Evolutionary conservation across 345 rosid genomes (phyloP).

Genomic region (Murraya koenigii): DNA sequence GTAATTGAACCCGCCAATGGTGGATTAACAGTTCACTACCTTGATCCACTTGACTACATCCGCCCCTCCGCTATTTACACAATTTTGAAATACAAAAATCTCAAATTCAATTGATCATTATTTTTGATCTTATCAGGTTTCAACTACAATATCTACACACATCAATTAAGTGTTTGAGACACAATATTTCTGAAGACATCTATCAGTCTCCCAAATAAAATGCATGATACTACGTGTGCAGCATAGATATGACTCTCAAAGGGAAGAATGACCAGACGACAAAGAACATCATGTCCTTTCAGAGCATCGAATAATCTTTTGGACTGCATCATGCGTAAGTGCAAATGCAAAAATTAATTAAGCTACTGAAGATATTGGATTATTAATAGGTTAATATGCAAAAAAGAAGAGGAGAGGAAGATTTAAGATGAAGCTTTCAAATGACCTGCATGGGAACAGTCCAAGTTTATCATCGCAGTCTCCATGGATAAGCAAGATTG

Average conservation of each 20-base stretch:
- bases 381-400: background rate
- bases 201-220: conserved; percentile 94
- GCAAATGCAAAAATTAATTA: conserved; percentile 11
- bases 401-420: background rate
- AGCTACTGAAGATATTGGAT: conserved; percentile 3
- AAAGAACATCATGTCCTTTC: conserved; percentile 90
- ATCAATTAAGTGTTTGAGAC: conserved; percentile 37
- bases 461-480: conserved; percentile 97
- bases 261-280: conserved; percentile 91
- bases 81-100: too few species aligned
- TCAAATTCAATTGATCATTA: rapidly evolving
- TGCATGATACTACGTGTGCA: conserved; percentile 97
- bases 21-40: too few species aligned
- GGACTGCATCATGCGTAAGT: conserved; percentile 49
- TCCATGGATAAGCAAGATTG: conserved; percentile 93
- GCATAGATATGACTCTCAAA: conserved; percentile 93
- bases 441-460: conserved; percentile 91
- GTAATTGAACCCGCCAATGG: too few species aligned
- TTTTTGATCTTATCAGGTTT: conserved; percentile 18
- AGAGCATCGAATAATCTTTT: conserved; percentile 93
- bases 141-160: too few species aligned
- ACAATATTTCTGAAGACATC: conserved; percentile 90
- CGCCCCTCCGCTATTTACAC: too few species aligned
- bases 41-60: too few species aligned
- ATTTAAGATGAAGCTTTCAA: background rate